phyloP scores from a whole-genome alignment of 768 basidiomycete species.

The Suillus discolor region DNA sequence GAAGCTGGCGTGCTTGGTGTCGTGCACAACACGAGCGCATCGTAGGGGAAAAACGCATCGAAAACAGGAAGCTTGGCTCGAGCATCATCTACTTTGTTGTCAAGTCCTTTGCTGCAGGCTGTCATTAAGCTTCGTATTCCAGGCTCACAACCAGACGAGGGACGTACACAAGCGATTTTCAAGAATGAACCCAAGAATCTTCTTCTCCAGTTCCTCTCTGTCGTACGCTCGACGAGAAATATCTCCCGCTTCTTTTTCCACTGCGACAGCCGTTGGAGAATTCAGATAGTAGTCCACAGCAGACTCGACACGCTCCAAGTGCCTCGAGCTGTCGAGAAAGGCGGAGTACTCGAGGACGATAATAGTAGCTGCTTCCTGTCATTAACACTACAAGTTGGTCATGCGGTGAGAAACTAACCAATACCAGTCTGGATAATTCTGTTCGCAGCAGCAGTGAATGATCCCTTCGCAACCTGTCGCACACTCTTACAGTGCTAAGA shows the following conservation, averaged over 20 bases:
- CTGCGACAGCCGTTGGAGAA: not conserved
- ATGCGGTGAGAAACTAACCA: not conserved
- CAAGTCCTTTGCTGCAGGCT: too few species aligned
- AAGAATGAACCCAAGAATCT: not conserved
- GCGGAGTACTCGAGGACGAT: not conserved
- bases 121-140: too few species aligned
- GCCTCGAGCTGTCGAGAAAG: not conserved
- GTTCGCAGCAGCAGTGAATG: not conserved
- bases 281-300: not conserved
- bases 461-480: too few species aligned
- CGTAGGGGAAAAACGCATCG: too few species aligned
- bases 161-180: not conserved
- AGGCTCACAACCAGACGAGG: not conserved
- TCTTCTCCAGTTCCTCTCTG: not conserved
- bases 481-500: too few species aligned
- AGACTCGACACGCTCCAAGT: rapidly evolving
- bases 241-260: not conserved
- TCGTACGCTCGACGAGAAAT: not conserved
- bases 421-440: not conserved
- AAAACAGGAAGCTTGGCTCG: too few species aligned
- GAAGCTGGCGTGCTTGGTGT: too few species aligned
- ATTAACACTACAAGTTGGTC: not conserved
- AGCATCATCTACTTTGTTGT: too few species aligned
- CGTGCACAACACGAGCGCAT: too few species aligned
- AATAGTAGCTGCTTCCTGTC: not conserved